Base-by-base conservation (phyloP, 441 rosid genomes). In the Adansonia grandidieri region DNA sequence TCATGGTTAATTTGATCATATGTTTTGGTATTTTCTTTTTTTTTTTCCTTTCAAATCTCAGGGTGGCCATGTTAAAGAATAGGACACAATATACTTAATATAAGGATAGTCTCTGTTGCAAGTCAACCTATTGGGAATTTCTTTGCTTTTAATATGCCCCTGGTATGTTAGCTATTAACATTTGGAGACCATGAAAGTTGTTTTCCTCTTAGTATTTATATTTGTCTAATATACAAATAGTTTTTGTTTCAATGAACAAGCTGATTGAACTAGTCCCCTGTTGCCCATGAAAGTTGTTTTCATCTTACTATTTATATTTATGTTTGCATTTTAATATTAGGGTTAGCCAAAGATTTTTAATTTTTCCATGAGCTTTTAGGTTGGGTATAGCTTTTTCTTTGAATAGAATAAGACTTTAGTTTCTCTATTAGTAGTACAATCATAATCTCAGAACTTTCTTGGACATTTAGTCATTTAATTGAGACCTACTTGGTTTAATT, bases 101-200 rank as follows among this genome's bases (percentile, higher is more conserved):
- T 94, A 65, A 89, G 98, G 71, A 77, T 91, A 88, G 93, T 96
- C 72, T 92, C 94, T 80, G 97, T 94, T 77, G 89, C 97, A 8
- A 85, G 78, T 85, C 89, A 91, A 80, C 97, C 97, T 71, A 91
- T 87, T 76, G 97, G 89, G 48, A 80, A 87, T 83, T 89, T 93
- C 62, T 64, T 69, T 45, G 92, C 96, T 75, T 93, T 96, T 80
- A 98, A 96, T 80, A 89, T 94, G 91, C 99, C 99, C 44, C 71
- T 93, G 92, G 99, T 96, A 87, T 4, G 82, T 28, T 56, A 45
- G 4, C 22, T 45, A 47, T 20, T 32, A 10, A 14, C 4, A 22
- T 51, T 76, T 76, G 14, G 40, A 24, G 45, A 7, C 61, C 47
- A 51, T 4, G 4, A 4, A 4, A 4, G 40, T 37, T 37, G 40